Base-by-base conservation (phyloP, 768 basidiomycete species). In the Pleurotus platypus region DNA sequence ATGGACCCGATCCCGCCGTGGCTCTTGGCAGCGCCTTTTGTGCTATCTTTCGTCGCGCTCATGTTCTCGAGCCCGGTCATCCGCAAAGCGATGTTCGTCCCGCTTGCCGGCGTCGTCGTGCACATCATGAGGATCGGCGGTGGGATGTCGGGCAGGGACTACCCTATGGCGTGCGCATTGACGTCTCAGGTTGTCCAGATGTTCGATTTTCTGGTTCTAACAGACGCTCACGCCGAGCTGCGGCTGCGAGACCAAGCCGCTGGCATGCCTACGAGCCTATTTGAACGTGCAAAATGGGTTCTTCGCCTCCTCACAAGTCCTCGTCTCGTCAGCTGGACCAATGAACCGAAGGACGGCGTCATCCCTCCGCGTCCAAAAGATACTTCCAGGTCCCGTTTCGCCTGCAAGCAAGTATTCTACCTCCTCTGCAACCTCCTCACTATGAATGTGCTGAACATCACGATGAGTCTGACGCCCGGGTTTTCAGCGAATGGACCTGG, bases 321-420 rank as follows among this genome's bases (percentile, higher is more conserved):
- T 1, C 66, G 74, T 35, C 71, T 74, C 13, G 65, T 75, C 6
- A 68, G 72, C 30, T 75, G 72, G 72, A 61, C 65, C 15, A 69
- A 71, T 43, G 69, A 70, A 58, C 63, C 66, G 2, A 60, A 58
- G 4, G 30, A 16, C 27, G 61, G 50, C 55, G 63, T 59, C 55
- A 67, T 50, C 27, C 65, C 69, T 13, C 48, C 59, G n/a, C 66
- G 59, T 30, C 24, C 46, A 15, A 35, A 4, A 4, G n/a, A 15
- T 16, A 42, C 51, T 4, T 35, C 27, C 15, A 39, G 22, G 15
- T 1, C 22, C 4, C 12, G 12, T 2, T 54, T 42, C 39, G 16
- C 39, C 3, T 16, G n/a, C 16, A 35, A 51, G 16, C 49, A 51
- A 9, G 4, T 51, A 27, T 13, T 37, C 16, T 12, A 16, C 24